Evolutionary conservation across 2,329 filamentous ascomycete genomes (phyloP), one percentile per base, ranked within the genome.

Genomic region (Penicillium sp.): DNA sequence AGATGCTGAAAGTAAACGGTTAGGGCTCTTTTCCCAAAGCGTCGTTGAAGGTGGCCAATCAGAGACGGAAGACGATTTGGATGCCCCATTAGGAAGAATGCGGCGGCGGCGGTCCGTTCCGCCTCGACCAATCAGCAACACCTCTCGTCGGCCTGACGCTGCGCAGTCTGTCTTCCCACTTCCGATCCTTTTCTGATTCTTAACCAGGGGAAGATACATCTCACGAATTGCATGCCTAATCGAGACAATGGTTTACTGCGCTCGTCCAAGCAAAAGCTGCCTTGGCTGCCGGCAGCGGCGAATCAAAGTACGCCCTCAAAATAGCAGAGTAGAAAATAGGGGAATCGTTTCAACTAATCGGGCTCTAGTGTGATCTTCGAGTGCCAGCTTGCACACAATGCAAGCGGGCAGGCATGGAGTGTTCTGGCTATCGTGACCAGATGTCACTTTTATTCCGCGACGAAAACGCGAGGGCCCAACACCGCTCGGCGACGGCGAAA

Each of bases 351-450:
- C 30, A 35, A 35, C 40, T 28, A 48, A 30, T 23, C 51, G 59
- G 47, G 53, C 49, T 8, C 24, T 53, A 70, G 68, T 71, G 68
- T 60, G 67, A 70, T 47, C 64, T 64, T 28, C 59, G 60, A 16
- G 58, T 61, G 7, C 64, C 66, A 7, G 61, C 62, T 20, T 71
- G 68, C 55, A 65, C 67, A n/a, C 68, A 70, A 57, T 71, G 67
- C 53, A 65, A 56, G 42, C 62, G 68, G 48, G 66, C 62, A 21
- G 65, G 65, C 21, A 64, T 69, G 43, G 38, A 60, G 45, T 70
- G 68, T 43, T 60, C 64, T 38, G 67, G 68, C 47, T 71, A 70
- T 54, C 64, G 63, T 30, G 67, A 71, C 30, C 60, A 65, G n/a
- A 49, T 60, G 18, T 59, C 66, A 24, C 54, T 69, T 2, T 48